These are phyloP conservation scores for Penicillium chermesinum DNA, from an alignment of 495 filamentous ascomycete species.

Conservation along the genomic window DNA sequence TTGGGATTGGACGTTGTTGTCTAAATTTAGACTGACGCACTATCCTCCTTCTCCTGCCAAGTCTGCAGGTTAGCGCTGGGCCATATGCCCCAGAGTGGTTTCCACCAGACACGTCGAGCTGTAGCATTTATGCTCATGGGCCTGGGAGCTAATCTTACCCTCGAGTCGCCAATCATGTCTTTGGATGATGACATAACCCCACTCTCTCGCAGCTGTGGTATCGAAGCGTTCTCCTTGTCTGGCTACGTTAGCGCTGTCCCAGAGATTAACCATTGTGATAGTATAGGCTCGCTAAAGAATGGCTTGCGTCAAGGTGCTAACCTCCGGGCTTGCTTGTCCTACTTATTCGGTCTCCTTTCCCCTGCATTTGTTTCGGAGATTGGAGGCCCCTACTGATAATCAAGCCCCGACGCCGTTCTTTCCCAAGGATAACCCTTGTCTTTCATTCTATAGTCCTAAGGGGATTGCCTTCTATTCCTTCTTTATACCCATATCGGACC, in stretches of 20 bases:
- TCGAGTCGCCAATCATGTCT: not conserved
- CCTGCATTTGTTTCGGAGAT: slow-evolving; percentile 6
- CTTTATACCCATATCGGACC: not conserved
- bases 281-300: slow-evolving; percentile 9
- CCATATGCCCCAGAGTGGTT: slow-evolving; percentile 5
- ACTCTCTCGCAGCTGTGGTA: not conserved
- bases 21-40: slow-evolving; percentile 10
- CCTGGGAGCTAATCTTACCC: slow-evolving; percentile 7
- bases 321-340: not conserved
- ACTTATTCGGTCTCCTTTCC: slow-evolving; percentile 16
- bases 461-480: slow-evolving; percentile 9
- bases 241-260: slow-evolving; percentile 9
- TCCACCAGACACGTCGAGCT: not conserved
- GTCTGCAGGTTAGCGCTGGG: slow-evolving; percentile 20
- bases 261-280: slow-evolving; percentile 10
- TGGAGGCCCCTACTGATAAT: slow-evolving; percentile 7
- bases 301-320: not conserved
- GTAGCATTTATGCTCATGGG: not conserved
- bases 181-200: not conserved
- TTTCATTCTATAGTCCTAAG: slow-evolving; percentile 7
- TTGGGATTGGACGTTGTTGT: not conserved
- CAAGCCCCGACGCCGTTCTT: slow-evolving; percentile 11
- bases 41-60: slow-evolving; percentile 16
- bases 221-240: slow-evolving; percentile 1
- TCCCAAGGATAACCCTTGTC: slow-evolving; percentile 8